Conservation (phyloP, 495 filamentous ascomycete genomes). For the Talaromyces wortmannii region DNA sequence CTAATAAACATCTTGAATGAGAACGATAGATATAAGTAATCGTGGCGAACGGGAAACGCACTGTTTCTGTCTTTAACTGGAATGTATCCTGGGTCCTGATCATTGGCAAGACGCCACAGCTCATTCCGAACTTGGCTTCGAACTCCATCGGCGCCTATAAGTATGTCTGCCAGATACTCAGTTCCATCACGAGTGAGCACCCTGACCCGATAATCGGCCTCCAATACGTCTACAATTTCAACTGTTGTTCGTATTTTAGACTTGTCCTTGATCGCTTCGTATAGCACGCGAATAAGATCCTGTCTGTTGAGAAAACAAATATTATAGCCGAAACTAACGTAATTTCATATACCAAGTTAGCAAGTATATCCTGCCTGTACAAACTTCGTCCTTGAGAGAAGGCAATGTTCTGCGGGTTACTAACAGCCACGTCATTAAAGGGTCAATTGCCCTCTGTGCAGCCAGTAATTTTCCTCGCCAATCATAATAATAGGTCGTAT, state of each 20-base stretch:
- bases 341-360: neutral
- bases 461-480: no score
- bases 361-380: neutral
- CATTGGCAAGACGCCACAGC: conserved; percentile 26
- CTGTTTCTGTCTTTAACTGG: conserved; percentile 12
- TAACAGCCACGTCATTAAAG: conserved; percentile 2
- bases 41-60: conserved; percentile 7
- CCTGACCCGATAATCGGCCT: neutral
- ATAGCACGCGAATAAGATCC: conserved; percentile 16
- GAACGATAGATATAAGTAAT: neutral
- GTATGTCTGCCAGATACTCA: conserved; percentile 13
- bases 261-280: conserved; percentile 4
- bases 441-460: neutral
- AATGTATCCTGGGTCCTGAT: conserved; percentile 8
- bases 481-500: no score
- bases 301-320: conserved; percentile 22
- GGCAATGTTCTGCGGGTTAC: conserved; percentile 1
- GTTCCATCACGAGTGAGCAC: conserved; percentile 11
- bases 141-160: conserved; percentile 23
- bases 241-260: conserved; percentile 6
- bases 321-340: conserved; percentile 8
- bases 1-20: neutral
- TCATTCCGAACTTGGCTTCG: conserved; percentile 11
- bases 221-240: conserved; percentile 8
- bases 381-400: neutral